Percentiles rank a stretch among this genome's conserved stretches.
Conservation (phyloP, 2,329 filamentous ascomycete genomes). For the Beauveria sp. region DNA sequence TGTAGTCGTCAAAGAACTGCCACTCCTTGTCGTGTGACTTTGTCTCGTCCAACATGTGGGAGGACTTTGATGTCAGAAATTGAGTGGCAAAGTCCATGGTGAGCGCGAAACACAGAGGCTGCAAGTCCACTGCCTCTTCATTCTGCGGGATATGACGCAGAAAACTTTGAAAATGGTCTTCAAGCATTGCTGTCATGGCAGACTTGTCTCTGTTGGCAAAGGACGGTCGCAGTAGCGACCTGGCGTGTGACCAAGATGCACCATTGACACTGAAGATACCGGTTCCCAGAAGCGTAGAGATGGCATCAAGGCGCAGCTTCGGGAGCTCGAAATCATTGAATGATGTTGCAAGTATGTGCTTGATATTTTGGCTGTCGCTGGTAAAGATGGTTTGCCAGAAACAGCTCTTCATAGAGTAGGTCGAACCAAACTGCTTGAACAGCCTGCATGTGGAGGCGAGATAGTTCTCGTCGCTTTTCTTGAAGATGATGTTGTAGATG, state of each 20-base stretch:
- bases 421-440: conserved; percentile 24
- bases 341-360: conserved; percentile 44
- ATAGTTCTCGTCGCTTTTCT: conserved; percentile 18
- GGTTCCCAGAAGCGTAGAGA: conserved; percentile 32
- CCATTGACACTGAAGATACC: conserved; percentile 45
- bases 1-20: conserved; percentile 29
- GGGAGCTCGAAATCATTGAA: conserved; percentile 43
- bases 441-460: conserved; percentile 20
- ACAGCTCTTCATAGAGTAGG: conserved; percentile 26
- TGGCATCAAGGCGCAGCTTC: conserved; percentile 26
- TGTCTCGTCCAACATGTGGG: conserved; percentile 13
- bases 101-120: conserved; percentile 46
- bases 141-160: conserved; percentile 25
- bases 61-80: conserved; percentile 48
- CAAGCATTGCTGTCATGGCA: conserved; percentile 21
- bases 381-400: conserved; percentile 28
- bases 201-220: conserved; percentile 27
- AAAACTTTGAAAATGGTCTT: conserved; percentile 30
- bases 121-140: conserved; percentile 37
- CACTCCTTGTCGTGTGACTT: conserved; percentile 19
- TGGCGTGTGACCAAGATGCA: conserved; percentile 36
- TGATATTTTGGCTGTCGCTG: conserved; percentile 44
- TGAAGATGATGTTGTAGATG: conserved; percentile 23
- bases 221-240: conserved; percentile 26
- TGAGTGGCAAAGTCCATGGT: conserved; percentile 49